These are phyloP conservation scores for Paecilomyces formosus DNA, from an alignment of 2,329 filamentous ascomycete genomes.

Conservation along the genomic window DNA sequence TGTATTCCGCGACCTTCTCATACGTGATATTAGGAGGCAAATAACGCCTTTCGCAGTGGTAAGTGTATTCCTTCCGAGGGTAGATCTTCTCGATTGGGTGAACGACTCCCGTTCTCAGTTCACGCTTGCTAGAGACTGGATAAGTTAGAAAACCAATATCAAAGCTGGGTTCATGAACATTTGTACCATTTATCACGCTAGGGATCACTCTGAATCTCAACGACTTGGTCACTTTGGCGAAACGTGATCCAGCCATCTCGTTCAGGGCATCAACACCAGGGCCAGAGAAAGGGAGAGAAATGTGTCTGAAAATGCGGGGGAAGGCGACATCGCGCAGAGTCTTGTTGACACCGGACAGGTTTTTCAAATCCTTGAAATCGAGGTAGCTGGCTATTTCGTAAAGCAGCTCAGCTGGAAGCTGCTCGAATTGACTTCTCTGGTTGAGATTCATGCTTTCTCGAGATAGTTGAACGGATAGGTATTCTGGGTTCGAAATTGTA, in stretches of 20 bases:
- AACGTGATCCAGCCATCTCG: background rate
- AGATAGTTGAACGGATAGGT: background rate
- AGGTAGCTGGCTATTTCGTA: background rate
- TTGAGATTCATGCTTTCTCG: background rate
- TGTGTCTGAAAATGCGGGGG: background rate
- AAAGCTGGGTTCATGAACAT: background rate
- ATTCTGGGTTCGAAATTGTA: background rate
- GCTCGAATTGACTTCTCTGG: background rate
- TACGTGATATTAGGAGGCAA: background rate
- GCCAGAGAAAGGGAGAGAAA: background rate
- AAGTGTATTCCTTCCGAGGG: background rate
- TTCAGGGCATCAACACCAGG: background rate
- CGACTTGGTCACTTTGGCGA: background rate
- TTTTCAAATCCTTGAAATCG: background rate
- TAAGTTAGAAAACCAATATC: background rate
- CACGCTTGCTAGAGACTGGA: background rate
- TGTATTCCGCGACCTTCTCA: background rate
- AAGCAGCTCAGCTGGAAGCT: background rate
- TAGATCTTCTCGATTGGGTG: background rate
- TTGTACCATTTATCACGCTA: background rate
- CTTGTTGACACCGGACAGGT: background rate
- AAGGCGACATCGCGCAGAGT: background rate
- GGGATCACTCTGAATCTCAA: background rate
- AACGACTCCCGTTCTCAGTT: background rate
- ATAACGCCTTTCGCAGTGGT: accelerated